phyloP scores from a whole-genome alignment of 768 basidiomycete species.

The Macrolepiota fuliginosa region DNA sequence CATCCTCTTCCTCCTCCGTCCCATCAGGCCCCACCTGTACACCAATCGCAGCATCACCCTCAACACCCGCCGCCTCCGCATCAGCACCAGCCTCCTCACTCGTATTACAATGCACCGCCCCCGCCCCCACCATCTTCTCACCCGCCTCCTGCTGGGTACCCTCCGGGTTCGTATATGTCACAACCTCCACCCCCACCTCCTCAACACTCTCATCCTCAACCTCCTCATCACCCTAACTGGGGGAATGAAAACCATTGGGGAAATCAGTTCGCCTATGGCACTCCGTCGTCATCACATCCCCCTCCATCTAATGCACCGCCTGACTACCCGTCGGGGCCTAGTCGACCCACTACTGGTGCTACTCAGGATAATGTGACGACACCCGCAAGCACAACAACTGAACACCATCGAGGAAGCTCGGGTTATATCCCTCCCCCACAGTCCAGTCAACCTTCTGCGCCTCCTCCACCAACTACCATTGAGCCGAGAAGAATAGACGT shows the following conservation, averaged over 20 bases:
- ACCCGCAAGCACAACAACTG: neutral
- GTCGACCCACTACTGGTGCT: slow-evolving; percentile 9
- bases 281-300: slow-evolving; percentile 7
- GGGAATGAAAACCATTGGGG: slow-evolving; percentile 10
- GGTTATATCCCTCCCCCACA: slow-evolving; percentile 8
- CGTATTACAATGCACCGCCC: slow-evolving; percentile 17
- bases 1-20: slow-evolving; percentile 23
- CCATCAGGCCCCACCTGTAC: slow-evolving; percentile 15
- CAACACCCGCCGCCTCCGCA: slow-evolving; percentile 14
- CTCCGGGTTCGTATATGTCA: slow-evolving; percentile 6
- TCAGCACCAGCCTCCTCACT: slow-evolving; percentile 11
- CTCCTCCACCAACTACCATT: slow-evolving; percentile 2
- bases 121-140: slow-evolving; percentile 17
- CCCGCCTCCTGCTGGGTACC: slow-evolving; percentile 7
- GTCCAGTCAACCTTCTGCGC: neutral
- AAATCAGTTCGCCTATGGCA: slow-evolving; percentile 3
- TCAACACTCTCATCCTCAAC: slow-evolving; percentile 1
- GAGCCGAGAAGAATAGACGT: slow-evolving; percentile 9
- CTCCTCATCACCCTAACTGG: slow-evolving; percentile 7
- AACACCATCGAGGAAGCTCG: slow-evolving; percentile 7
- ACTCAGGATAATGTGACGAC: slow-evolving; percentile 2
- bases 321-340: neutral
- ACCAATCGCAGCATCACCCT: slow-evolving; percentile 21
- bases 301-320: slow-evolving; percentile 2
- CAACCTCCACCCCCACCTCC: slow-evolving; percentile 5